A percentile compares a stretch with the other conserved stretches of the same genome.
These are phyloP conservation scores for Phyllosticta paracitricarpa DNA, from an alignment of 2,329 filamentous ascomycete species.

Conservation along the genomic window DNA sequence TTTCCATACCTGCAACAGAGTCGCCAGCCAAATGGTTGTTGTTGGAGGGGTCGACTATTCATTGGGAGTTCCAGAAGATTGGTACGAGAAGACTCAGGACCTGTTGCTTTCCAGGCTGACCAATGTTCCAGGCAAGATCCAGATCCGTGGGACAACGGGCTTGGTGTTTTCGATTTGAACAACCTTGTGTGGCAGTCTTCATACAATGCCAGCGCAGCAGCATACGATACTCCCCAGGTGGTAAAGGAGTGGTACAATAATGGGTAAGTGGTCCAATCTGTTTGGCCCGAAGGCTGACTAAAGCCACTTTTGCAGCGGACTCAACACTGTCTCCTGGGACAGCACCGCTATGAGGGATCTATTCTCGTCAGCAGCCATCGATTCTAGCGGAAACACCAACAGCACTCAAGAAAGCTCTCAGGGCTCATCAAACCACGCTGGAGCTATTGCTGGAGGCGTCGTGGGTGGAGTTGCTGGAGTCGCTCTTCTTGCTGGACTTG, in stretches of 20 bases:
- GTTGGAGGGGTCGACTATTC: not conserved
- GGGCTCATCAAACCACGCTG: not conserved
- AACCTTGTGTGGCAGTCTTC: not conserved
- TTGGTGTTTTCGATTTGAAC: conserved; percentile 1
- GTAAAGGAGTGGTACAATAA: not conserved
- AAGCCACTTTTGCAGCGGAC: not conserved
- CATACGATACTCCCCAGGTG: not conserved
- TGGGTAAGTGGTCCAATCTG: not conserved
- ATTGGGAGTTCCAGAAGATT: not conserved
- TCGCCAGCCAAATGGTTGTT: not conserved
- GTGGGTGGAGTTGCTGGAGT: not conserved
- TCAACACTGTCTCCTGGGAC: not conserved
- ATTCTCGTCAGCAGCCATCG: not conserved
- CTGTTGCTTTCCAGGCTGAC: not conserved
- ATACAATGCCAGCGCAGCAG: not conserved
- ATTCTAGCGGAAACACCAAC: not conserved
- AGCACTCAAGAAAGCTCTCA: not conserved
- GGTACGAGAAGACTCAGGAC: not conserved
- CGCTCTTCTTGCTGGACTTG: not conserved
- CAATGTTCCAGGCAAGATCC: not conserved
- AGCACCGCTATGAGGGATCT: not conserved
- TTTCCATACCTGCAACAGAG: not conserved
- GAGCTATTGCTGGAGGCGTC: not conserved
- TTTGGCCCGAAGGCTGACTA: not conserved
- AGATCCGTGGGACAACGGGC: not conserved